Evolutionary conservation across 345 rosid species (phyloP), one percentile per base, ranked within the genome.

Genomic region (Lepidium didymum): DNA sequence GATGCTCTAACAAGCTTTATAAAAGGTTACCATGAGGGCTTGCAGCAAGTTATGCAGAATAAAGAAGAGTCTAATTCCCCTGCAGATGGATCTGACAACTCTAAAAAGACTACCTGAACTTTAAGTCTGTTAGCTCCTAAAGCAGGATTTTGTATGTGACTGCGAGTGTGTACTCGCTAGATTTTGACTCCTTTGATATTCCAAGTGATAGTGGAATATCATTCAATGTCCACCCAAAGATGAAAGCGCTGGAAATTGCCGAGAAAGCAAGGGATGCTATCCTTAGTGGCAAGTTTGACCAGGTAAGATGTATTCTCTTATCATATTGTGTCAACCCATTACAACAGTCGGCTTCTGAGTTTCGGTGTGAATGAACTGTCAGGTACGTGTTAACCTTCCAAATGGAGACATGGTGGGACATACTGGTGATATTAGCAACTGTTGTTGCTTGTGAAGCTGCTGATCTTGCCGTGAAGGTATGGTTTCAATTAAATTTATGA

Each of bases 371-470:
- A 5, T 73, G 73, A 33, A 23, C 4, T 18, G 73, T 25, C 52
- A 94, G 97, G 85, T 94, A 8, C 91, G 96, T 59, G 96, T 94
- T 49, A 94, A 94, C 81, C 66, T 94, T 57, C 96, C 97, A 61
- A 94, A 91, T 74, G 46, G 96, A 53, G 97, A 94, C 82, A 91
- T 89, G 99, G 99, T 94, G 56, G 99, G 97, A 70, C 97, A 94
- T 52, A 94, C 97, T 0, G 97, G 99, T 75, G 97, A 94, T 57
- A 80, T 94, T 55, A 65, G 97, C 97, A 8, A 94, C 96, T 8
- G 68, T 86, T 46, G 92, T 91, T 38, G 96, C 86, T 1, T 91
- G 99, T 86, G 87, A 91, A 78, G 96, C 86, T 71, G 93, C 97
- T 52, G 97, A 94, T 73, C 82, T 78, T 6, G 96, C 96, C 31